Percentiles rank a stretch among this genome's conserved stretches.
Evolutionary conservation across 2,329 filamentous ascomycete species (phyloP).

Genomic region (Ambrosiella beaveri): DNA sequence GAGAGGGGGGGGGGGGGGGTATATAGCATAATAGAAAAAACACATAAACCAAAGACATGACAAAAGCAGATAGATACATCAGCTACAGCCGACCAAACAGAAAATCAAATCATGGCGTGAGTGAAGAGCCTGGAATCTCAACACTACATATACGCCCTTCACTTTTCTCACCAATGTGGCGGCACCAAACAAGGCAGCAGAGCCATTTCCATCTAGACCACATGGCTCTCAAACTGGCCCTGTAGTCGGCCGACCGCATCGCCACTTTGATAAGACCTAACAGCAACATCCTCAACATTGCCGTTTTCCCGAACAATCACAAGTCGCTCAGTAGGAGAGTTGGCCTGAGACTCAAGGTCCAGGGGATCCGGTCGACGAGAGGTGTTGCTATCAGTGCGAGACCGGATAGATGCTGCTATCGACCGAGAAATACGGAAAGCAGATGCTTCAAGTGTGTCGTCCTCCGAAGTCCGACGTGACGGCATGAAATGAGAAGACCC

Average conservation of each 20-base stretch:
- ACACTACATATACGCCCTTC: too few species aligned
- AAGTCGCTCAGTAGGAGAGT: background rate
- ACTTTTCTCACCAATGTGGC: too few species aligned
- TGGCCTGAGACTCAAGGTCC: background rate
- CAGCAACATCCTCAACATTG: background rate
- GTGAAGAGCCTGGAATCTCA: too few species aligned
- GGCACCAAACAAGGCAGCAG: background rate
- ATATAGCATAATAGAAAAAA: too few species aligned
- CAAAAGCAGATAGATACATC: too few species aligned
- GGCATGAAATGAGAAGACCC: background rate
- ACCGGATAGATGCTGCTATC: background rate
- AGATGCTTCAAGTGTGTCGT: constrained; percentile 1
- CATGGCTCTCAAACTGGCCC: background rate
- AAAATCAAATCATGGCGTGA: too few species aligned
- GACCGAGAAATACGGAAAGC: constrained; percentile 2
- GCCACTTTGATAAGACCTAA: background rate
- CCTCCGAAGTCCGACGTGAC: background rate
- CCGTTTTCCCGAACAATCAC: background rate
- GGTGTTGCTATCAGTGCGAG: background rate
- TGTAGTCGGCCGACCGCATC: background rate
- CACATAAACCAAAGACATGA: too few species aligned
- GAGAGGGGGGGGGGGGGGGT: too few species aligned
- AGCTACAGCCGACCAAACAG: too few species aligned
- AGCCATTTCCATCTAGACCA: background rate
- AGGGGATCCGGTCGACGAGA: background rate